phyloP scores from a whole-genome alignment of 1,284 basidiomycete genomes.

The Irpex lacteus region DNA sequence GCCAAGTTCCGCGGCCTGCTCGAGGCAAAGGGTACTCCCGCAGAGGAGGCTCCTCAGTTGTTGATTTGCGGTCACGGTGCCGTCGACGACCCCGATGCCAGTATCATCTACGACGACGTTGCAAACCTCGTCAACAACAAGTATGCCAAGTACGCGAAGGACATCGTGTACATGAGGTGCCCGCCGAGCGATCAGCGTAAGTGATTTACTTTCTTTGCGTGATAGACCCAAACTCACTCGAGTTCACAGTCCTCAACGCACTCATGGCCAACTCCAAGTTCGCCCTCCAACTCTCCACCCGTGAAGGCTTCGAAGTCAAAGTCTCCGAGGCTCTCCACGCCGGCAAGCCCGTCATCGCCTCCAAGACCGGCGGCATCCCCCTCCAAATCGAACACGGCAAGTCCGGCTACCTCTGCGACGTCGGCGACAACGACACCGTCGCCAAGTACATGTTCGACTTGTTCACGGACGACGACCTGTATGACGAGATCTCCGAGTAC shows the following conservation, averaged over 20 bases:
- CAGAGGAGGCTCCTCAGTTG: conserved; percentile 70
- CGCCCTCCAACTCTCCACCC: conserved; percentile 75
- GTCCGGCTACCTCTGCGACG: conserved; percentile 76
- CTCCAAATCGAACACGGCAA: conserved; percentile 83
- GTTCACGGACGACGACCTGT: conserved; percentile 67
- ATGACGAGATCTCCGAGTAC: conserved; percentile 62
- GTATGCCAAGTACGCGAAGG: conserved; percentile 58
- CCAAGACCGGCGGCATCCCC: conserved; percentile 83
- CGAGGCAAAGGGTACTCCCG: conserved; percentile 37
- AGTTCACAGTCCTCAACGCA: conserved; percentile 64
- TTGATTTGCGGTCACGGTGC: conserved; percentile 86
- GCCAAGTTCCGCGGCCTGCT: conserved; percentile 70
- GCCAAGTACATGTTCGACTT: conserved; percentile 73
- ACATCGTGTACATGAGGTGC: conserved; percentile 76
- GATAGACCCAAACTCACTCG: not conserved
- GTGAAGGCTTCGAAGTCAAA: conserved; percentile 92
- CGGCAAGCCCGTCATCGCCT: conserved; percentile 79
- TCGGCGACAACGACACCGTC: conserved; percentile 71
- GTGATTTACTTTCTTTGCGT: conserved; percentile 25
- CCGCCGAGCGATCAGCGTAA: conserved; percentile 78
- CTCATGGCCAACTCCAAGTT: conserved; percentile 76
- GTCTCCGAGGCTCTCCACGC: conserved; percentile 88
- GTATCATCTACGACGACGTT: conserved; percentile 81
- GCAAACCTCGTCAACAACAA: conserved; percentile 54
- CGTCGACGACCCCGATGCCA: conserved; percentile 83